Evolutionary conservation across 2,329 filamentous ascomycete genomes (phyloP), one percentile per base, ranked within the genome.

Genomic region (Fusarium sp.): DNA sequence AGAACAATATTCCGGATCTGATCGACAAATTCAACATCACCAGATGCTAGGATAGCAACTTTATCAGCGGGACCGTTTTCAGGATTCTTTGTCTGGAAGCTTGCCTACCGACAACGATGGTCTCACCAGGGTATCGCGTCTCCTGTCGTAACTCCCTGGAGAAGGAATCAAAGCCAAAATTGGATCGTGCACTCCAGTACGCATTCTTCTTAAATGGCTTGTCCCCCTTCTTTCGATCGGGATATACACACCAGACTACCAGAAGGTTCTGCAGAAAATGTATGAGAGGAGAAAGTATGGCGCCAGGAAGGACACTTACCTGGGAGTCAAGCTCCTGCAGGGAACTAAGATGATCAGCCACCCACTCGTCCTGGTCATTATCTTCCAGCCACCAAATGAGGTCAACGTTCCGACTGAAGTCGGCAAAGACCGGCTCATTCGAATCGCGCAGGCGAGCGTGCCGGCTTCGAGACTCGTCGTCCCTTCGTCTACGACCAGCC

Each of bases 331-430:
- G 13, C 15, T 33, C 37, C 28, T 52, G 37, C 3, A 52, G 50
- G 13, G 20, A 33, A 42, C 18, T 13, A 23, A 52, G 50, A 18
- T 52, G 37, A 52, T 52, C 37, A 13, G 31, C 13, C 6, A 52
- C 37, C 37, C 37, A 52, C 37, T 28, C 33, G 18, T 52, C 50
- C 31, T 52, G 28, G 31, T 52, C 37, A 23, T 52, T 18, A 20
- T 52, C 28, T 28, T 52, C 37, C n/a, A 52, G 12, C 50, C 37
- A 52, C 50, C 37, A 52, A 23, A 52, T 41, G 10, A 52, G 33
- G 28, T 52, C 50, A 33, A 52, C 28, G 9, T 41, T 33, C n/a
- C 37, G 37, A 31, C 37, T 52, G 20, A 52, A 13, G 30, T 52
- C 37, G 23, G 26, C 28, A 18, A 52, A 52, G 37, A 52, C 37